Conservation (phyloP, 768 basidiomycete genomes). For the Boletales sp. region DNA sequence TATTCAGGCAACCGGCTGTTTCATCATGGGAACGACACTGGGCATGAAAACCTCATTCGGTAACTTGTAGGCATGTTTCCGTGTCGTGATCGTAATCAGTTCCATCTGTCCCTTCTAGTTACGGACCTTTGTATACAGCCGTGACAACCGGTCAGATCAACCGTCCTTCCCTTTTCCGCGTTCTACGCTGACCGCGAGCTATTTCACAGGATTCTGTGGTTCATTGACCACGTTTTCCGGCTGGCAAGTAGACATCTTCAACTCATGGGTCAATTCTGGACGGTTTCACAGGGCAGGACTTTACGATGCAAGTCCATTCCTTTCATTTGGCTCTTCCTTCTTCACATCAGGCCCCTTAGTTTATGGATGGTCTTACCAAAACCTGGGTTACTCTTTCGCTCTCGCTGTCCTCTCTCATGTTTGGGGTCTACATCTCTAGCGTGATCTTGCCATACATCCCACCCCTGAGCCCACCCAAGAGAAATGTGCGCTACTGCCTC, state of each 20-base stretch:
- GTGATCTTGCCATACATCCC: conserved; percentile 40
- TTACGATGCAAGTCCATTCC: conserved; percentile 53
- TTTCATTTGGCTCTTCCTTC: background rate
- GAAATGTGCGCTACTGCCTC: conserved; percentile 45
- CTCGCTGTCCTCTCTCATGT: conserved; percentile 69
- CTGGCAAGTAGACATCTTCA: conserved; percentile 89
- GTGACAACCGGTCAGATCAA: conserved; percentile 68
- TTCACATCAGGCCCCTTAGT: conserved; percentile 41
- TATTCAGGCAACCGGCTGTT: conserved; percentile 83
- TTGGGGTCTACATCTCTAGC: conserved; percentile 65
- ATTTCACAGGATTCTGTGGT: conserved; percentile 78
- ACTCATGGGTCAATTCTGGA: conserved; percentile 74
- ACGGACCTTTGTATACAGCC: conserved; percentile 84
- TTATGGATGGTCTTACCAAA: conserved; percentile 82
- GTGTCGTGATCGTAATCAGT: conserved; percentile 3
- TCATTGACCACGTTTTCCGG: conserved; percentile 95
- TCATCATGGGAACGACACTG: conserved; percentile 83
- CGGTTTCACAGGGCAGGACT: conserved; percentile 59
- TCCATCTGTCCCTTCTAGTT: conserved; percentile 43
- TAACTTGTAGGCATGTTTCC: conserved; percentile 55
- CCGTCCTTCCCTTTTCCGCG: background rate
- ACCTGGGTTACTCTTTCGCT: conserved; percentile 75
- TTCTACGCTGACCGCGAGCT: background rate
- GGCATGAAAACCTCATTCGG: conserved; percentile 70
- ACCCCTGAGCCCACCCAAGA: conserved; percentile 38